Conservation (phyloP, 164 flowering plant genomes). For the Sextonia rubra region DNA sequence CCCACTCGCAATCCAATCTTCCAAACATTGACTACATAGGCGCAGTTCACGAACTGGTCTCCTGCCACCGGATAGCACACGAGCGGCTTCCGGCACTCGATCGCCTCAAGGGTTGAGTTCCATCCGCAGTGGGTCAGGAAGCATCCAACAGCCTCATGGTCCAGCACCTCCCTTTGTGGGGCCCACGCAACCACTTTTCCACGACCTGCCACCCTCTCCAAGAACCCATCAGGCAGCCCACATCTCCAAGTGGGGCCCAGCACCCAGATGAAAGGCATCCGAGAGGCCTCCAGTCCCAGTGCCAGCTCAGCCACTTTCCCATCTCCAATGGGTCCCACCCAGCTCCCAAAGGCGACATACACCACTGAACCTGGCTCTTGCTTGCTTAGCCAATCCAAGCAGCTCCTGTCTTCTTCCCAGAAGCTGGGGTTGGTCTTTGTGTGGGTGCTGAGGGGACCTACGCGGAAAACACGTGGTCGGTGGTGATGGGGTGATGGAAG, state of each 20-base stretch:
- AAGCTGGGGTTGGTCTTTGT: slow-evolving; percentile 32
- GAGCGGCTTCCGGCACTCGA: slow-evolving; percentile 38
- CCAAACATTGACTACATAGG: slow-evolving; percentile 58
- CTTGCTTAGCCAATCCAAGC: slow-evolving; percentile 58
- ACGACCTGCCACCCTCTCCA: slow-evolving; percentile 29
- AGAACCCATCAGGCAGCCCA: slow-evolving; percentile 47
- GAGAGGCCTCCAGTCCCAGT: slow-evolving; percentile 40
- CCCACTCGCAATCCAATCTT: slow-evolving; percentile 42
- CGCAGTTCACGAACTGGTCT: slow-evolving; percentile 69
- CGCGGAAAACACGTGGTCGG: slow-evolving; percentile 19
- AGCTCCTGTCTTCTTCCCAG: slow-evolving; percentile 68
- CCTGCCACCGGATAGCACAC: slow-evolving; percentile 77
- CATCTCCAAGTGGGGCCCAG: slow-evolving; percentile 40
- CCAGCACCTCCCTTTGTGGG: slow-evolving; percentile 60
- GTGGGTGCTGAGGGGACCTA: slow-evolving; percentile 44
- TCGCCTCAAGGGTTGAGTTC: slow-evolving; percentile 82
- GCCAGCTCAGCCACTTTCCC: slow-evolving; percentile 42
- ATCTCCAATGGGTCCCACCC: slow-evolving; percentile 64
- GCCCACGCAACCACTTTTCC: slow-evolving; percentile 76
- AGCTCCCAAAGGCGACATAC: slow-evolving; percentile 79
- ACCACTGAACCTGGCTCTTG: slow-evolving; percentile 45
- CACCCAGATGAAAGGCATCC: slow-evolving; percentile 66
- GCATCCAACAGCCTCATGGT: slow-evolving; percentile 52
- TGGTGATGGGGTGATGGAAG: background rate
- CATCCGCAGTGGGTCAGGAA: slow-evolving; percentile 84